Evolutionary conservation across 2,329 filamentous ascomycete species (phyloP).

Genomic region (Ophiocordyceps sinensis): DNA sequence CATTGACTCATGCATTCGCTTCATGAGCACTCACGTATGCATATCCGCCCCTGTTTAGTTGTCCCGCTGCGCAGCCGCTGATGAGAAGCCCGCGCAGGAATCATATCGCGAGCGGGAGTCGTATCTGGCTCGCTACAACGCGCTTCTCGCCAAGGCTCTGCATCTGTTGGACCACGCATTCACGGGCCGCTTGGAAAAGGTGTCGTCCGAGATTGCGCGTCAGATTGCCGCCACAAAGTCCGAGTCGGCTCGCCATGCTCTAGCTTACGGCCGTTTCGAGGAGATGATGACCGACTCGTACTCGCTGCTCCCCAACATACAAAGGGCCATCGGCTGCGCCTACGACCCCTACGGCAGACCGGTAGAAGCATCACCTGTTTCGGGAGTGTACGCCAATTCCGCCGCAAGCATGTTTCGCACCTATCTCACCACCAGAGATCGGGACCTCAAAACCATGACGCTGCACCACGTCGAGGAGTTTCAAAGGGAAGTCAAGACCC

Average conservation of each 20-base stretch:
- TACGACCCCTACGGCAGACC: constrained; percentile 38
- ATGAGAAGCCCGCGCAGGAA: constrained; percentile 30
- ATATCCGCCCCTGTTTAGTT: neutral
- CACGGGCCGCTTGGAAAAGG: constrained; percentile 34
- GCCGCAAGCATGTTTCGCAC: constrained; percentile 39
- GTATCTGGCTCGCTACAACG: constrained; percentile 76
- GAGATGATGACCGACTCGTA: constrained; percentile 43
- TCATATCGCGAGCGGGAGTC: constrained; percentile 76
- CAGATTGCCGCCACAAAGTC: constrained; percentile 41
- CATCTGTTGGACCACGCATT: constrained; percentile 47
- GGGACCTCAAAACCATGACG: constrained; percentile 35
- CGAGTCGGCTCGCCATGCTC: constrained; percentile 42
- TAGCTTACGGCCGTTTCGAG: constrained; percentile 45
- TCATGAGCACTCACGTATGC: constrained; percentile 75
- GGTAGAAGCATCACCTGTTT: constrained; percentile 24
- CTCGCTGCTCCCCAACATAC: constrained; percentile 40
- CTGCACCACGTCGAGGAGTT: constrained; percentile 41
- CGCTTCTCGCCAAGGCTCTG: constrained; percentile 56
- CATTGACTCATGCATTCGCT: constrained; percentile 79
- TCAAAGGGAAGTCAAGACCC: constrained; percentile 33
- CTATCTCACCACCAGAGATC: constrained; percentile 37
- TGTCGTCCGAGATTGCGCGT: constrained; percentile 37
- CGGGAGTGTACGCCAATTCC: constrained; percentile 38
- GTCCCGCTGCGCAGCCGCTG: neutral
- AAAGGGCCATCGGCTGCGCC: constrained; percentile 33